These are phyloP conservation scores for Alternaria viburni DNA, from an alignment of 2,329 filamentous ascomycete genomes.

Conservation along the genomic window DNA sequence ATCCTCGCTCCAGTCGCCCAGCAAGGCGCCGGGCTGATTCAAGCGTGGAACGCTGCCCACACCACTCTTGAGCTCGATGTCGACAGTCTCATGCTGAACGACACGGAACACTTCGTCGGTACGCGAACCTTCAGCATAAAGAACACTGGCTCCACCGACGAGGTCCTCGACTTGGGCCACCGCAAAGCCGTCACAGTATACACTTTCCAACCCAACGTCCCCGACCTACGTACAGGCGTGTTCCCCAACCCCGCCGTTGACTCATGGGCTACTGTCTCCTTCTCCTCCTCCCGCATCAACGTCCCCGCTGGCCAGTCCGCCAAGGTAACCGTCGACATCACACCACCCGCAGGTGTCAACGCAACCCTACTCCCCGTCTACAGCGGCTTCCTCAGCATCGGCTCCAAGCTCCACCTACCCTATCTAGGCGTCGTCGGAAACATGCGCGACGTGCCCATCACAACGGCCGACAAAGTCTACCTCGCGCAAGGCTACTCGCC, in stretches of 20 bases:
- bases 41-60: slow-evolving; percentile 24
- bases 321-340: neutral
- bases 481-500: slow-evolving; percentile 14
- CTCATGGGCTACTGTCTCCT: slow-evolving; percentile 15
- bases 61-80: slow-evolving; percentile 17
- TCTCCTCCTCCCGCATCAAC: slow-evolving; percentile 21
- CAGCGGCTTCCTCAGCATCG: slow-evolving; percentile 26
- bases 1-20: slow-evolving; percentile 27
- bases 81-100: slow-evolving; percentile 25
- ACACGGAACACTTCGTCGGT: slow-evolving; percentile 32
- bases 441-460: slow-evolving; percentile 17
- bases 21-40: slow-evolving; percentile 30
- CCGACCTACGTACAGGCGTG: neutral
- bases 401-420: slow-evolving; percentile 17
- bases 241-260: slow-evolving; percentile 13
- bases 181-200: slow-evolving; percentile 26
- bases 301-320: slow-evolving; percentile 16
- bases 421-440: slow-evolving; percentile 29
- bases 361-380: slow-evolving; percentile 28
- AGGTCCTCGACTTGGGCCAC: slow-evolving; percentile 6
- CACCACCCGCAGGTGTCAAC: slow-evolving; percentile 5
- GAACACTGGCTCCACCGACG: slow-evolving; percentile 11
- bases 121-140: slow-evolving; percentile 28
- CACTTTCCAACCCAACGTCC: slow-evolving; percentile 9
- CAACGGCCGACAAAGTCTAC: slow-evolving; percentile 4